Percentiles rank a stretch among this genome's conserved stretches.
Evolutionary conservation across 768 basidiomycete species (phyloP).

Genomic region (Gloeopeniophorella convolvens): DNA sequence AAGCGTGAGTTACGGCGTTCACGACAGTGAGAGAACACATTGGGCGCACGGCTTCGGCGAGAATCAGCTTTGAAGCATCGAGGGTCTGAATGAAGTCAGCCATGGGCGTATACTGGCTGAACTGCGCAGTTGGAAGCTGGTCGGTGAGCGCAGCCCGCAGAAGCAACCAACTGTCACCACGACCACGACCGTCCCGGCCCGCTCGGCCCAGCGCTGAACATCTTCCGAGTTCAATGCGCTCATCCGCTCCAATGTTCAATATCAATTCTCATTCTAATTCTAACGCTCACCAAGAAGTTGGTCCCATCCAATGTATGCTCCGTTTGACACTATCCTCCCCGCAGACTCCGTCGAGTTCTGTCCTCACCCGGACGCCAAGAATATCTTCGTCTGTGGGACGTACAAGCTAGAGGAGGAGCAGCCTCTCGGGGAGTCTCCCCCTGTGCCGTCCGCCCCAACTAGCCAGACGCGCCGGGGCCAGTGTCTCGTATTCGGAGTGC

Average conservation of each 20-base stretch:
- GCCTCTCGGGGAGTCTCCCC: conserved; percentile 6
- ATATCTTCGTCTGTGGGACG: conserved; percentile 84
- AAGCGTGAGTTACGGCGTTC: not conserved
- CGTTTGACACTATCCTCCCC: conserved; percentile 66
- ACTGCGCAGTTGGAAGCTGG: no score
- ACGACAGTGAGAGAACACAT: not conserved
- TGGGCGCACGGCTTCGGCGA: conserved; percentile 48
- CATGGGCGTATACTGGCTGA: conserved; percentile 33
- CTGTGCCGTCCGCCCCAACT: not conserved
- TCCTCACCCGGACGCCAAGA: conserved; percentile 50
- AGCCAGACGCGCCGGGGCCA: conserved; percentile 54
- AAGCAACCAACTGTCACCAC: no score
- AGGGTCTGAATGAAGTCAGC: conserved; percentile 64
- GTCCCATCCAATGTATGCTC: no score
- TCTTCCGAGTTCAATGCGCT: no score
- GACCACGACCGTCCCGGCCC: no score
- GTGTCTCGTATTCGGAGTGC: conserved; percentile 60
- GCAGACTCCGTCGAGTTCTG: conserved; percentile 93
- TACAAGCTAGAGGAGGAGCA: conserved; percentile 62
- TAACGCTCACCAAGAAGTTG: no score
- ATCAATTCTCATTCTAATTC: not conserved
- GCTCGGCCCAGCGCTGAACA: no score
- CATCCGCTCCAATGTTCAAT: no score
- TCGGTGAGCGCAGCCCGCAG: no score
- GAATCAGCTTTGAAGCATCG: conserved; percentile 64